Conservation (phyloP, 768 basidiomycete species). For the Phylloporus arenicola region DNA sequence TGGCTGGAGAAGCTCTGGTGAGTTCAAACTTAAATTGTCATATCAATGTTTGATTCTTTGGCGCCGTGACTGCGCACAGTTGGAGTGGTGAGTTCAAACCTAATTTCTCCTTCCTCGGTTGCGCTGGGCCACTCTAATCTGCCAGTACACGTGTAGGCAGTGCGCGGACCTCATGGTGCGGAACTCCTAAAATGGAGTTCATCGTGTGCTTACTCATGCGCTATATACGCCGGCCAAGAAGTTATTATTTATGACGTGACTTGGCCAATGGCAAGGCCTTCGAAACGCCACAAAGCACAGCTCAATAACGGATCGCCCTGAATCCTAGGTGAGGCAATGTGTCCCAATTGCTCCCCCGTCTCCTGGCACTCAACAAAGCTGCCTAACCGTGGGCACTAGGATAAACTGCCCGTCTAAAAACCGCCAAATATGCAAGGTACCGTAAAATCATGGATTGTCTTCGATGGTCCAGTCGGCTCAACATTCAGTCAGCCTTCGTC, state of each 20-base stretch:
- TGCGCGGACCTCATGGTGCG: conserved; percentile 15
- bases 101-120: not conserved
- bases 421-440: conserved; percentile 7
- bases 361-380: not conserved
- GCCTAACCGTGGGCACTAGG: not conserved
- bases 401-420: not conserved
- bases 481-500: conserved; percentile 13
- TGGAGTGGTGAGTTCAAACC: not conserved
- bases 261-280: conserved; percentile 3
- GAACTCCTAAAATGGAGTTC: not conserved
- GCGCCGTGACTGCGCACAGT: not conserved
- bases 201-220: not conserved
- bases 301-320: conserved; percentile 2
- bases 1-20: not conserved
- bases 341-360: not conserved
- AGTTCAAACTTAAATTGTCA: conserved; percentile 4
- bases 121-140: not conserved
- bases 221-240: conserved; percentile 17
- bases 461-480: conserved; percentile 1
- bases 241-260: conserved; percentile 18
- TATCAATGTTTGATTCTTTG: conserved; percentile 1
- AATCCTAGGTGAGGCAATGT: not conserved
- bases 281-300: conserved; percentile 24
- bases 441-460: conserved; percentile 15
- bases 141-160: conserved; percentile 10